Conservation (phyloP, 345 rosid species). For the Heritiera littoralis region DNA sequence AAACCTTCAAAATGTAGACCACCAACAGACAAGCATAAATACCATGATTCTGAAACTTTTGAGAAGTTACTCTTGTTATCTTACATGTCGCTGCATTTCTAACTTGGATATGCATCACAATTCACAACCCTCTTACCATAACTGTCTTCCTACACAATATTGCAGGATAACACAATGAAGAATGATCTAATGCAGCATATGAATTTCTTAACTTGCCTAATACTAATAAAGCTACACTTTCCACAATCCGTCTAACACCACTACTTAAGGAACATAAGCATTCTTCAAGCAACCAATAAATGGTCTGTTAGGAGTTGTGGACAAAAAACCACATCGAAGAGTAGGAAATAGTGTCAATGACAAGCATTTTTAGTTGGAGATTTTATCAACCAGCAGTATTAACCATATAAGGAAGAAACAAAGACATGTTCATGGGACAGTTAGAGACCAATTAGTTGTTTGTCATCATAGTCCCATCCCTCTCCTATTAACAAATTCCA, state of each 20-base stretch:
- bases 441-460: not conserved
- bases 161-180: not conserved
- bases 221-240: not conserved
- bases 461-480: not conserved
- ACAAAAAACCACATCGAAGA: not conserved
- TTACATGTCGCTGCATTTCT: not conserved
- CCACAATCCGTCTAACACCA: not conserved
- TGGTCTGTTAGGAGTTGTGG: not conserved
- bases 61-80: not conserved
- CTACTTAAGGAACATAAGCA: not conserved
- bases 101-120: not conserved
- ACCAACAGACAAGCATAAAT: constrained; percentile 1
- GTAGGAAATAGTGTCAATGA: not conserved
- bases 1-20: not conserved
- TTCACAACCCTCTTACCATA: not conserved
- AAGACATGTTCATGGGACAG: not conserved
- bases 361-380: not conserved
- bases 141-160: not conserved
- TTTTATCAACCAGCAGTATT: not conserved
- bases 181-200: not conserved
- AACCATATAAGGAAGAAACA: not conserved
- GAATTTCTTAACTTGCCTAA: constrained; percentile 6
- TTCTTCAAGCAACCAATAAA: not conserved
- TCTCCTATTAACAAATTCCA: not conserved
- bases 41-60: not conserved